These are phyloP conservation scores for Gynandropsis gynandra DNA, from an alignment of 345 rosid genomes.

Conservation along the genomic window DNA sequence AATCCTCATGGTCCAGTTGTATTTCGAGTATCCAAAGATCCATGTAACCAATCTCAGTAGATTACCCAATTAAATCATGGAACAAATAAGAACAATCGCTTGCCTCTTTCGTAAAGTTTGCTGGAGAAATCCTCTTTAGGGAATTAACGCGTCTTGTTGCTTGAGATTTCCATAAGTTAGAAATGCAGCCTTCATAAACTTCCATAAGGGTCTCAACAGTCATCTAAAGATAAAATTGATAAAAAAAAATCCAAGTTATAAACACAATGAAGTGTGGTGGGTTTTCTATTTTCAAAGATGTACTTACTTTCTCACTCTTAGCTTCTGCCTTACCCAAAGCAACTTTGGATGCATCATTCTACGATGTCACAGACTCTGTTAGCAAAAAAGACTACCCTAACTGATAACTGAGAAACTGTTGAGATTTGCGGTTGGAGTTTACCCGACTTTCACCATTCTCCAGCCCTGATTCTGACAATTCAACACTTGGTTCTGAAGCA, in stretches of 20 bases:
- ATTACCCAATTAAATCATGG: not conserved
- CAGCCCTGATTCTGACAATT: conserved; percentile 39
- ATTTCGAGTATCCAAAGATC: too few relatives aligned
- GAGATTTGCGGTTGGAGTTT: conserved; percentile 12
- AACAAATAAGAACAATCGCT: not conserved
- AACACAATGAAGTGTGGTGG: too few relatives aligned
- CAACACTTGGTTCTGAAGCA: conserved; percentile 43
- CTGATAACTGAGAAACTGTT: conserved; percentile 16
- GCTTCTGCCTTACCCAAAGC: conserved; percentile 27
- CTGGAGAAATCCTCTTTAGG: conserved; percentile 73
- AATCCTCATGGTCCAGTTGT: too few relatives aligned
- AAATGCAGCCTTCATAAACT: conserved; percentile 64
- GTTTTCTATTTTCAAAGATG: not conserved
- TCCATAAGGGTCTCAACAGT: conserved; percentile 59
- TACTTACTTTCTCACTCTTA: conserved; percentile 51
- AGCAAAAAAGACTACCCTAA: conserved; percentile 13
- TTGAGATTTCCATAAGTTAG: conserved; percentile 54
- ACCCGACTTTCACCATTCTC: conserved; percentile 52
- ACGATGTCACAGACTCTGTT: conserved; percentile 14
- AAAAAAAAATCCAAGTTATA: not conserved
- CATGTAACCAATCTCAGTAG: not conserved
- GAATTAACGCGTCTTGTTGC: conserved; percentile 53
- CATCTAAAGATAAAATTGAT: conserved; percentile 40
- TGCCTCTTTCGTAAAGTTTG: conserved; percentile 86
- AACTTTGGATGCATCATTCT: conserved; percentile 29